A percentile compares a stretch with the other conserved stretches of the same genome.
Evolutionary conservation across 1,284 basidiomycete species (phyloP).

Genomic region (Ganoderma boninense): DNA sequence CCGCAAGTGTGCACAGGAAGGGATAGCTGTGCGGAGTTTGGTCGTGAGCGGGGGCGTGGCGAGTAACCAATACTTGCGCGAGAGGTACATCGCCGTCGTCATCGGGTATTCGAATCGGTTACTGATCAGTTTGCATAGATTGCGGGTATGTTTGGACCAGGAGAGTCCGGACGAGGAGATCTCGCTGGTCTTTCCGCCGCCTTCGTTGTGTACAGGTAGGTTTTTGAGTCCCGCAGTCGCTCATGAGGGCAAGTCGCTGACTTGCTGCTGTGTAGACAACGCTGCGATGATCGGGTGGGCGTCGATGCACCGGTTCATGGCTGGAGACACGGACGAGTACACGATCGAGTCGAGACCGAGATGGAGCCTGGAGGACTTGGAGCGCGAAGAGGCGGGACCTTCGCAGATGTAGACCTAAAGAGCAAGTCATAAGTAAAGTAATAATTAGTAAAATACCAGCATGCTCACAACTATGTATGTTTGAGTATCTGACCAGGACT

Average conservation of each 20-base stretch:
- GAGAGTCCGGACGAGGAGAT: constrained; percentile 45
- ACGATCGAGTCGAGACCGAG: constrained; percentile 63
- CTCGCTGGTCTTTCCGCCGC: constrained; percentile 72
- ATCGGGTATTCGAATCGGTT: background rate
- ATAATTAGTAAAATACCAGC: no score
- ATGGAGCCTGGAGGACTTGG: constrained; percentile 76
- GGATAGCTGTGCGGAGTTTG: constrained; percentile 59
- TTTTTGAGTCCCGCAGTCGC: no score
- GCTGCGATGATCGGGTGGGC: constrained; percentile 96
- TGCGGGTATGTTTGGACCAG: constrained; percentile 50
- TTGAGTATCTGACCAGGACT: background rate
- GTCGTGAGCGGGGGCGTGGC: constrained; percentile 94
- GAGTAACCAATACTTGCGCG: constrained; percentile 77
- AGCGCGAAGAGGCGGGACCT: constrained; percentile 8
- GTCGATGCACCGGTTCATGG: constrained; percentile 82
- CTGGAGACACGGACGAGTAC: constrained; percentile 71
- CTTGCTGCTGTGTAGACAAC: constrained; percentile 69
- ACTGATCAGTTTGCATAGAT: constrained; percentile 42
- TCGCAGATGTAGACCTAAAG: background rate
- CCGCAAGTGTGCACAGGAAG: constrained; percentile 50
- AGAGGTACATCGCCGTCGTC: constrained; percentile 54
- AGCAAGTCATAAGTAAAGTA: no score
- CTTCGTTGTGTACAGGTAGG: constrained; percentile 84
- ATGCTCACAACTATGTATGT: no score
- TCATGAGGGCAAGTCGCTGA: constrained; percentile 6